Evolutionary conservation across 2,329 filamentous ascomycete species (phyloP).

Genomic region (Fusarium sp.): DNA sequence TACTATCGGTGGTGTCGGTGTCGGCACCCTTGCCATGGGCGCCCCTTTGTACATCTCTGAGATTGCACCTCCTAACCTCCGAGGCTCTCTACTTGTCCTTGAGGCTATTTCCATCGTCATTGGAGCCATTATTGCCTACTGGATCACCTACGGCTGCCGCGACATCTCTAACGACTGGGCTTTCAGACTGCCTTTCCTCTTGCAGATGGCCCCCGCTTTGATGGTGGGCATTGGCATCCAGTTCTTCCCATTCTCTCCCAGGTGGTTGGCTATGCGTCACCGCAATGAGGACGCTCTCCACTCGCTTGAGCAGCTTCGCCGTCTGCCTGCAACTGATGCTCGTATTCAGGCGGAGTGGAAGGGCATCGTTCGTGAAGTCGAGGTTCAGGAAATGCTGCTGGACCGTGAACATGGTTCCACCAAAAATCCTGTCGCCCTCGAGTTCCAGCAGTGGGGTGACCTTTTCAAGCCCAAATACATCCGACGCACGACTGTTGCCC

Average conservation of each 20-base stretch:
- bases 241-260: constrained; percentile 60
- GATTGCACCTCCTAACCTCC: constrained; percentile 59
- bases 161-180: constrained; percentile 55
- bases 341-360: constrained; percentile 60
- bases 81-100: constrained; percentile 59
- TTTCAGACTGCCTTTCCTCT: constrained; percentile 55
- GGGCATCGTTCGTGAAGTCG: constrained; percentile 61
- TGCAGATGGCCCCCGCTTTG: constrained; percentile 50
- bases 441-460: constrained; percentile 9
- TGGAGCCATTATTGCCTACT: constrained; percentile 61
- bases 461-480: constrained; percentile 1
- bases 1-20: constrained; percentile 55
- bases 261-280: constrained; percentile 54
- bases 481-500: constrained; percentile 3
- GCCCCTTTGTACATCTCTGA: constrained; percentile 60
- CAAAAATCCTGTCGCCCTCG: not conserved
- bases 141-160: constrained; percentile 63
- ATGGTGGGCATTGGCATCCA: constrained; percentile 54
- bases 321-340: constrained; percentile 54
- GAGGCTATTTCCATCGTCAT: constrained; percentile 56
- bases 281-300: constrained; percentile 53
- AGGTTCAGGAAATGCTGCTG: constrained; percentile 52
- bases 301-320: constrained; percentile 52
- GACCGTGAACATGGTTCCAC: constrained; percentile 4
- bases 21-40: constrained; percentile 59